Evolutionary conservation across 352 stramenopile species (phyloP), one percentile per base, ranked within the genome.

Genomic region (Phytophthora constricta): DNA sequence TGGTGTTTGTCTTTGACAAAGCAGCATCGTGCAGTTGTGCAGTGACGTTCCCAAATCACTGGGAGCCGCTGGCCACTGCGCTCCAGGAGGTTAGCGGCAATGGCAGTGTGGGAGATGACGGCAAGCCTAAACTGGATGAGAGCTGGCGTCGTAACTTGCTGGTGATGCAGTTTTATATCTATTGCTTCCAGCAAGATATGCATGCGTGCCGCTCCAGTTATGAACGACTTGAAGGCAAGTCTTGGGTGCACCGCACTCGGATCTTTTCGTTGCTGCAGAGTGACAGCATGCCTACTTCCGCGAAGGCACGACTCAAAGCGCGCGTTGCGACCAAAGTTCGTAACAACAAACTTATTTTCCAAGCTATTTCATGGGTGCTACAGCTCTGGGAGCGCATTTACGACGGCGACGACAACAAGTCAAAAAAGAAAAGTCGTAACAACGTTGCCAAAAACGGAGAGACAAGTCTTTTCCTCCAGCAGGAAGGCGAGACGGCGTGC

Each of bases 1-100:
- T 95, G 2, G 83, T 92, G 54, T 95, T 93, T 69, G 84, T 93
- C 1, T 93, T 90, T 43, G 86, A 95, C 55, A 89, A 90, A 54
- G 81, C 86, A 1, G 66, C 76, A 10, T 68, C 82, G 13, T 94
- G 86, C 54, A 89, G 82, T 43, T 89, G 80, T 45, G 74, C 74
- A 0, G 49, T 89, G 22, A 74, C 76, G 19, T 95, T 90, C 47
- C 87, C 87, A 7, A 80, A 90, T 37, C 74, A 86, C 39, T 95
- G 87, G 87, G 80, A 83, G 22, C 84, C 82, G 14, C 53, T 93
- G 13, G 76, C 75, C 5, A 82, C 68, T 16, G 81, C 82, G 25
- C 61, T 93, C 5, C 80, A 90, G 59, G 82, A 93, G 45, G 82
- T 79, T 23, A 80, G 74, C 34, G 62, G 74, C 11, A 74, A 82